A percentile compares a stretch with the other conserved stretches of the same genome.
Conservation (phyloP, 1,284 basidiomycete genomes). For the Apiotrichum sp. region DNA sequence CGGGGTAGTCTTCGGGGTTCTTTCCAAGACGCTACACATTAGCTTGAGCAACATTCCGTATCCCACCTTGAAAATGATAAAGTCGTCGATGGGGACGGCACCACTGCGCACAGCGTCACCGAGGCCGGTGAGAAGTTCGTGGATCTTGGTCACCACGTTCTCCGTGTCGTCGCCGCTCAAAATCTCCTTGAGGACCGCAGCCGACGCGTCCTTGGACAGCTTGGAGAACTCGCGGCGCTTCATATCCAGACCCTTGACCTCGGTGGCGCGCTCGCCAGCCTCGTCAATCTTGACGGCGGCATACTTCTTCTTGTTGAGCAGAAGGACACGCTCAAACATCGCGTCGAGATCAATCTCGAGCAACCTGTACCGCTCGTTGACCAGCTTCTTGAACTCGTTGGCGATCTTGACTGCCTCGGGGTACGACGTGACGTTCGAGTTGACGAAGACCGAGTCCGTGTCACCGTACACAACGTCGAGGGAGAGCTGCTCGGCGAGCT, state of each 20-base stretch:
- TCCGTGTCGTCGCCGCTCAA: slow-evolving; percentile 89
- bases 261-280: slow-evolving; percentile 64
- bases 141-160: slow-evolving; percentile 80
- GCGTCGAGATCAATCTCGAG: slow-evolving; percentile 97
- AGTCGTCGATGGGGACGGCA: slow-evolving; percentile 78
- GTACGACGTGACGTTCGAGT: slow-evolving; percentile 85
- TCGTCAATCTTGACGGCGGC: slow-evolving; percentile 92
- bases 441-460: slow-evolving; percentile 98
- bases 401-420: slow-evolving; percentile 87
- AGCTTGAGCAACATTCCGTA: background rate
- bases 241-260: slow-evolving; percentile 98
- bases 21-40: slow-evolving; percentile 72
- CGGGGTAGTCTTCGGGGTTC: slow-evolving; percentile 92
- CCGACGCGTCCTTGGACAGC: slow-evolving; percentile 85
- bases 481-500: slow-evolving; percentile 79
- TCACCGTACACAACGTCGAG: slow-evolving; percentile 98
- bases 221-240: slow-evolving; percentile 93
- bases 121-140: slow-evolving; percentile 76
- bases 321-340: slow-evolving; percentile 83
- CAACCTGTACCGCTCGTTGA: slow-evolving; percentile 91
- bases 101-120: slow-evolving; percentile 71
- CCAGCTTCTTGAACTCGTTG: slow-evolving; percentile 84
- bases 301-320: slow-evolving; percentile 99
- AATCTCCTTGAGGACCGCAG: slow-evolving; percentile 82
- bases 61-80: slow-evolving; percentile 85